Conservation (phyloP, 139 green algal species). For the Nannochloris sp. region DNA sequence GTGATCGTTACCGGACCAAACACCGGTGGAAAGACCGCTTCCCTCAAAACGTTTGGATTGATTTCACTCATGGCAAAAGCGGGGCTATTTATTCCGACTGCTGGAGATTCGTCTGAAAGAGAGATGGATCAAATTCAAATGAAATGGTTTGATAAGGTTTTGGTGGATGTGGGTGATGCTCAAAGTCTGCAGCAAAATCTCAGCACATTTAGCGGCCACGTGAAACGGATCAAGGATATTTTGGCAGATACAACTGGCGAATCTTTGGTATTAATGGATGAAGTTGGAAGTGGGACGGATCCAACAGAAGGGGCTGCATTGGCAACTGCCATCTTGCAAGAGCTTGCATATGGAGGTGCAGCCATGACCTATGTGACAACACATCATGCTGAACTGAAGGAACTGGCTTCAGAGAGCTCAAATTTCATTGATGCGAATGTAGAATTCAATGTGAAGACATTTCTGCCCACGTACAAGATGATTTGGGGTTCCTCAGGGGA, state of each 20-base stretch:
- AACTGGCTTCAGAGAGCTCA: constrained; percentile 15
- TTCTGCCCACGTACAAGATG: constrained; percentile 56
- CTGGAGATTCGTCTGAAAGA: neutral
- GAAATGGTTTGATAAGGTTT: constrained; percentile 41
- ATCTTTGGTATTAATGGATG: constrained; percentile 72
- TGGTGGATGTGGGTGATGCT: constrained; percentile 70
- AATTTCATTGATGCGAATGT: constrained; percentile 47
- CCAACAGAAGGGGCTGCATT: constrained; percentile 65
- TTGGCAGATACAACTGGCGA: constrained; percentile 14
- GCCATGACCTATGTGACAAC: constrained; percentile 51
- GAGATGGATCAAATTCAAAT: neutral
- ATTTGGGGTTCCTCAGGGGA: constrained; percentile 38
- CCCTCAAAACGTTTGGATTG: constrained; percentile 68
- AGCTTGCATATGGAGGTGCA: constrained; percentile 24
- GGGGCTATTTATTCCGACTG: constrained; percentile 60
- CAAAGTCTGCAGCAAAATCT: constrained; percentile 68
- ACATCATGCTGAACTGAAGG: constrained; percentile 55
- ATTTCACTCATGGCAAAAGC: constrained; percentile 62
- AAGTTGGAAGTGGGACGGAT: constrained; percentile 74
- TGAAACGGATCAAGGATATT: constrained; percentile 36
- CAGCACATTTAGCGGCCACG: constrained; percentile 69
- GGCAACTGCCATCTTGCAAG: constrained; percentile 44
- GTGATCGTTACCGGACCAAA: constrained; percentile 73
- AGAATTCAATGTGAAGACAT: constrained; percentile 47
- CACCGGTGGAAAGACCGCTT: constrained; percentile 75